A percentile compares a stretch with the other conserved stretches of the same genome.
Conservation (phyloP, 176 grass and related monocot genomes). For the Triticum dicoccoides region DNA sequence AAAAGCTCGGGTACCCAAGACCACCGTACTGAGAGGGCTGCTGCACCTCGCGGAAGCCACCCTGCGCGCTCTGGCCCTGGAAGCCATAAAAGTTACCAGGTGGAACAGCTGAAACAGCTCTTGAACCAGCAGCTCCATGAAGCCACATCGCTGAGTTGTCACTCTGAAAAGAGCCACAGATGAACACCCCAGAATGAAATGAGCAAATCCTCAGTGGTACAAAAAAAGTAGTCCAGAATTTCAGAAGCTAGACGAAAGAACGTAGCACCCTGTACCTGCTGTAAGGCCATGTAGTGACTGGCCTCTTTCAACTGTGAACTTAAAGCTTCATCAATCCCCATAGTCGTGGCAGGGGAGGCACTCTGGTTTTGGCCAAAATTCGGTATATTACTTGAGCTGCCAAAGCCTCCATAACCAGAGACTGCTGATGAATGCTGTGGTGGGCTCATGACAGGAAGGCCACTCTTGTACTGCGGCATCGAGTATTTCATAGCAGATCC, state of each 20-base stretch:
- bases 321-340: slow-evolving; percentile 80
- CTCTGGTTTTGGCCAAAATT: slow-evolving; percentile 64
- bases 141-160: slow-evolving; percentile 86
- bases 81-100: slow-evolving; percentile 74
- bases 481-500: slow-evolving; percentile 76
- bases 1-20: slow-evolving; percentile 66
- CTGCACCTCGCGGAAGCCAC: slow-evolving; percentile 66
- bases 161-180: slow-evolving; percentile 26
- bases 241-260: not conserved
- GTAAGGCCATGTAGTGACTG: slow-evolving; percentile 68
- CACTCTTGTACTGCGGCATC: slow-evolving; percentile 84
- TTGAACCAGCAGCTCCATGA: slow-evolving; percentile 71
- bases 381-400: slow-evolving; percentile 62
- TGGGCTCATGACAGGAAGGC: slow-evolving; percentile 52
- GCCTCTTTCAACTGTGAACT: slow-evolving; percentile 81
- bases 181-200: slow-evolving; percentile 7
- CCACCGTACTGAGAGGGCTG: slow-evolving; percentile 68
- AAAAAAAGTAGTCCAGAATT: slow-evolving; percentile 10
- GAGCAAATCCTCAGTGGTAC: not conserved
- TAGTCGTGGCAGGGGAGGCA: slow-evolving; percentile 46
- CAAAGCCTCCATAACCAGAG: slow-evolving; percentile 73
- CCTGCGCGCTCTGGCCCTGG: slow-evolving; percentile 64
- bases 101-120: slow-evolving; percentile 62
- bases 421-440: slow-evolving; percentile 57
- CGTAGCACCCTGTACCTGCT: slow-evolving; percentile 55